Conservation (phyloP, 1,139 yeast genomes). For the Sugiyamaella pinicola region DNA sequence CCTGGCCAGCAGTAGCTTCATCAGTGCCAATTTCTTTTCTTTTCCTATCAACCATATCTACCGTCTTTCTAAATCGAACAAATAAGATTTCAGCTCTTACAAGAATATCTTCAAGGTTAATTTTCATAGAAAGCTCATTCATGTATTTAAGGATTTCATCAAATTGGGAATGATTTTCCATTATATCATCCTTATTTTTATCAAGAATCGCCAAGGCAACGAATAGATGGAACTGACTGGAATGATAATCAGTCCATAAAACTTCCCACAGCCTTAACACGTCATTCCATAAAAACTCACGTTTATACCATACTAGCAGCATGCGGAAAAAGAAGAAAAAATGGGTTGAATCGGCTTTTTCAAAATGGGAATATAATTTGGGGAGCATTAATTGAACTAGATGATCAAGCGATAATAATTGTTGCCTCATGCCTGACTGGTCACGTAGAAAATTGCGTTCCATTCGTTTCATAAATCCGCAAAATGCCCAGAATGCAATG, state of each 20-base stretch:
- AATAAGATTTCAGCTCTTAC: conserved; percentile 82
- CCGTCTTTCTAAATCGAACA: conserved; percentile 74
- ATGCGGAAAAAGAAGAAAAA: conserved; percentile 92
- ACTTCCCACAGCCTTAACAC: conserved; percentile 86
- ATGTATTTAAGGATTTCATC: conserved; percentile 92
- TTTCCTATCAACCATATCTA: conserved; percentile 72
- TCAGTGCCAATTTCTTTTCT: conserved; percentile 40
- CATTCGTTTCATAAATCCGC: conserved; percentile 90
- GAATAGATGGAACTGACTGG: conserved; percentile 85
- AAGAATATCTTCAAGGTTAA: conserved; percentile 72
- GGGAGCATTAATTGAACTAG: conserved; percentile 89
- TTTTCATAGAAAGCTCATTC: conserved; percentile 80
- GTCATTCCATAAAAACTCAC: conserved; percentile 84
- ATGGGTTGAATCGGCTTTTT: conserved; percentile 83
- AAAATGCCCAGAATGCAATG: conserved; percentile 85
- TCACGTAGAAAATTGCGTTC: conserved; percentile 90
- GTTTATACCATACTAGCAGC: conserved; percentile 92
- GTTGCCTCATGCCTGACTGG: conserved; percentile 90
- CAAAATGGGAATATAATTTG: conserved; percentile 75
- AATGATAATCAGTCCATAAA: conserved; percentile 82
- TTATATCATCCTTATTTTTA: conserved; percentile 78
- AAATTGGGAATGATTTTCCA: conserved; percentile 70
- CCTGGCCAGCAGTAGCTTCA: conserved; percentile 23
- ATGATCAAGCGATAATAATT: conserved; percentile 79
- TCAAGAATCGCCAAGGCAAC: conserved; percentile 85